These are phyloP conservation scores for Cucumis hystrix DNA, from an alignment of 306 rosid genomes.

Conservation along the genomic window DNA sequence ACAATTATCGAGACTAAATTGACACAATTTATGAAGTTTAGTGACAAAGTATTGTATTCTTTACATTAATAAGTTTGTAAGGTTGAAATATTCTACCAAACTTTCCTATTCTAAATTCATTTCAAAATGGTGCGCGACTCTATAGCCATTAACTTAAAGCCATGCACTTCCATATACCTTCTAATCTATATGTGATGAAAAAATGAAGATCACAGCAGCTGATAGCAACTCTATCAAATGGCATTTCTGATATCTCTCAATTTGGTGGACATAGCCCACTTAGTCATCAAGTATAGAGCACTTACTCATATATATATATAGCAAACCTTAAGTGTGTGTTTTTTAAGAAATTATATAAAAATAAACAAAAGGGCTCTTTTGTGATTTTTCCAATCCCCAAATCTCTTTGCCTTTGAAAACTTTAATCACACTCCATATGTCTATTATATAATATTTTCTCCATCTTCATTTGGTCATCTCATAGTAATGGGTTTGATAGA, in stretches of 20 bases:
- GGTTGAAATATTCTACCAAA: not conserved
- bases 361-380: not conserved
- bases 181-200: not conserved
- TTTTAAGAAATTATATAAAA: not conserved
- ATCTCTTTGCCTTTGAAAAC: not conserved
- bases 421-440: not conserved
- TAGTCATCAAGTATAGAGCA: slow-evolving; percentile 1
- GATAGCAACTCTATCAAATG: not conserved
- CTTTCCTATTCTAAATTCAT: not conserved
- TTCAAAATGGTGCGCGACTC: not conserved
- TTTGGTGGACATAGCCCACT: slow-evolving; percentile 1
- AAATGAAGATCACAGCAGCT: not conserved
- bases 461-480: not conserved
- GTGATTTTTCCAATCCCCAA: not conserved
- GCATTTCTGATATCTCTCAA: not conserved
- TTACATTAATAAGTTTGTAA: not conserved
- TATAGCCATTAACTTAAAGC: not conserved
- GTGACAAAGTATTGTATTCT: no score
- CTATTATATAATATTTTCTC: not conserved
- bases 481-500: not conserved
- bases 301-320: not conserved
- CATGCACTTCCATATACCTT: not conserved
- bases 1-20: no score
- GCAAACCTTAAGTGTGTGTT: slow-evolving; percentile 5
- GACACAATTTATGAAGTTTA: no score